Evolutionary conservation across 257 asterid species (phyloP).

Genomic region (Asclepias syriaca): DNA sequence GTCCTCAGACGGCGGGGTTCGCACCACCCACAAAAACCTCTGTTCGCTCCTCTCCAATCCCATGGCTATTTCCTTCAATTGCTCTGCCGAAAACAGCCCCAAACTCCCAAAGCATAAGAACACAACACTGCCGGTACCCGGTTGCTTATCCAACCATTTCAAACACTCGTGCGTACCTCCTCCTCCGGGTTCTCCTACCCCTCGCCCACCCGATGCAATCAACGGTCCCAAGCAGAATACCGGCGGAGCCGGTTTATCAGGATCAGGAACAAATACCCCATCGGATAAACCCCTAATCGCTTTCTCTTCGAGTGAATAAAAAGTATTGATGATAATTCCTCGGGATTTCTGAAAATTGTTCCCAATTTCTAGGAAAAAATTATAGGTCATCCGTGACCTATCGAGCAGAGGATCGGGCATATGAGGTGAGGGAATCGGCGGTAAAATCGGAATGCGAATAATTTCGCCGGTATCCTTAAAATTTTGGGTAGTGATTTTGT

Average conservation of each 20-base stretch:
- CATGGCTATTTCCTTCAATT: slow-evolving; percentile 38
- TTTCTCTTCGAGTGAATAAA: slow-evolving; percentile 31
- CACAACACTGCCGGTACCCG: slow-evolving; percentile 40
- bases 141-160: slow-evolving; percentile 56
- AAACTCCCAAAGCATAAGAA: slow-evolving; percentile 57
- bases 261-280: slow-evolving; percentile 37
- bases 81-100: slow-evolving; percentile 34
- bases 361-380: slow-evolving; percentile 19
- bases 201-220: slow-evolving; percentile 13
- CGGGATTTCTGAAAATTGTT: slow-evolving; percentile 7
- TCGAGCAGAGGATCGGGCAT: slow-evolving; percentile 32
- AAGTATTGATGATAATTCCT: slow-evolving; percentile 48
- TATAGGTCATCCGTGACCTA: slow-evolving; percentile 25
- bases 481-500: slow-evolving; percentile 24
- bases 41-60: slow-evolving; percentile 46
- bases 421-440: slow-evolving; percentile 39
- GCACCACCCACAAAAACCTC: slow-evolving; percentile 54
- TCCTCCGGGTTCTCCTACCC: slow-evolving; percentile 6
- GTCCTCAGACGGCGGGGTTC: slow-evolving; percentile 38
- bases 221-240: slow-evolving; percentile 57
- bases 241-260: slow-evolving; percentile 39
- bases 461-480: slow-evolving; percentile 36
- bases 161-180: slow-evolving; percentile 34
- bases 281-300: slow-evolving; percentile 30
- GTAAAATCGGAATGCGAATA: slow-evolving; percentile 38